Conservation (phyloP, 805 yeast species). For the Sungouiozyma ichnusensis region DNA sequence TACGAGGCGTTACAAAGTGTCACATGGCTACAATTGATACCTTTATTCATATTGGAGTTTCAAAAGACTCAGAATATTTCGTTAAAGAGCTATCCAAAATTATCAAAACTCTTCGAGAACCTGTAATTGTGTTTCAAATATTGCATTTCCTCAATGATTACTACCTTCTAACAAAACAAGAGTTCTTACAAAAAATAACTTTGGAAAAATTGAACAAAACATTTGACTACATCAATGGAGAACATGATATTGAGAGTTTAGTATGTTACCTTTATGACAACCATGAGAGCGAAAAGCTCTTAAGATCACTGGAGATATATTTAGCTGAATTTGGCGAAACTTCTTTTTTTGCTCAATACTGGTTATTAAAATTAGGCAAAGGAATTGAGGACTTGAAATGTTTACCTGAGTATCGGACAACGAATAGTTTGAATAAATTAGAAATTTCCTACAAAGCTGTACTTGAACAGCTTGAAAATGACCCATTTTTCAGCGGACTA, state of each 20-base stretch:
- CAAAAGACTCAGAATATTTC: conserved; percentile 49
- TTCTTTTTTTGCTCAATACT: conserved; percentile 12
- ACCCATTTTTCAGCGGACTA: conserved; percentile 40
- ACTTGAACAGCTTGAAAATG: conserved; percentile 27
- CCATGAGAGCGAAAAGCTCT: conserved; percentile 13
- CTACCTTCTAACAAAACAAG: conserved; percentile 17
- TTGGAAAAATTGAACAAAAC: conserved; percentile 13
- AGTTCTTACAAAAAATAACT: conserved; percentile 2
- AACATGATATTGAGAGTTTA: conserved; percentile 17
- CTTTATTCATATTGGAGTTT: conserved; percentile 40
- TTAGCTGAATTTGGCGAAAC: conserved; percentile 6
- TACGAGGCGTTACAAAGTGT: conserved; percentile 28
- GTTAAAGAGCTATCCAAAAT: conserved; percentile 38
- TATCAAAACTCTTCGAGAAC: conserved; percentile 23
- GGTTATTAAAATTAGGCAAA: conserved; percentile 18
- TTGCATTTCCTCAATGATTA: conserved; percentile 13
- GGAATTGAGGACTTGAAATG: conserved; percentile 6
- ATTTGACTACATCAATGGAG: conserved; percentile 20
- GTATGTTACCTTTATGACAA: conserved; percentile 14
- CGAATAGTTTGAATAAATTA: conserved; percentile 25
- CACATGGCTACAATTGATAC: conserved; percentile 33
- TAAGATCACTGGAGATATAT: conserved; percentile 13
- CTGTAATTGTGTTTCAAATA: conserved; percentile 16
- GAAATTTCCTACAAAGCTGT: conserved; percentile 26
- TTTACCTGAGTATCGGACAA: conserved; percentile 12